Percentiles rank a stretch among this genome's conserved stretches.
Conservation (phyloP, 164 flowering plant genomes). For the Protea cynaroides region DNA sequence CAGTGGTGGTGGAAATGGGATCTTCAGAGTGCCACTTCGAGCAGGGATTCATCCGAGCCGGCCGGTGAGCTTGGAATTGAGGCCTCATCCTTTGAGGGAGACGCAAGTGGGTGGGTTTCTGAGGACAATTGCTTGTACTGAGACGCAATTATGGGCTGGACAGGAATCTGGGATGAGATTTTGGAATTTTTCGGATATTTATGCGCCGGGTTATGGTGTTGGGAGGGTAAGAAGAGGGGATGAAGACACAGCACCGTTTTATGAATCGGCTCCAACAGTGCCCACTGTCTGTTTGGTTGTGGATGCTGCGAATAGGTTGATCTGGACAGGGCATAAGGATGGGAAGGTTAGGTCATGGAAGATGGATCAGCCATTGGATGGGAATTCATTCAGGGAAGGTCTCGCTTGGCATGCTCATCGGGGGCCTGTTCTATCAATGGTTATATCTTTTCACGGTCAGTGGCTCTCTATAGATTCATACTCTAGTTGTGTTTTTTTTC, state of each 20-base stretch:
- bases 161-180: constrained; percentile 65
- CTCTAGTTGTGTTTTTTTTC: too few species aligned
- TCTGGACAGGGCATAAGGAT: constrained; percentile 98
- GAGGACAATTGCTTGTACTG: constrained; percentile 63
- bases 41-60: constrained; percentile 76
- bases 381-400: constrained; percentile 51
- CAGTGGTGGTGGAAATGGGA: constrained; percentile 54
- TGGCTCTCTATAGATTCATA: not conserved
- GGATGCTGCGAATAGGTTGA: constrained; percentile 56
- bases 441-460: constrained; percentile 68
- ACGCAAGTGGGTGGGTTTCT: constrained; percentile 74
- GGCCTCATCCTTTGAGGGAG: constrained; percentile 91
- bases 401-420: constrained; percentile 84
- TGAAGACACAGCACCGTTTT: constrained; percentile 78
- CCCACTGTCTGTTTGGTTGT: constrained; percentile 59
- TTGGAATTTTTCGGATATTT: constrained; percentile 53
- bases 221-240: constrained; percentile 52
- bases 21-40: constrained; percentile 59
- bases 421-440: constrained; percentile 68
- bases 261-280: constrained; percentile 51
- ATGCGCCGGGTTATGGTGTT: constrained; percentile 34
- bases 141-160: constrained; percentile 89
- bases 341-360: constrained; percentile 93
- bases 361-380: constrained; percentile 52
- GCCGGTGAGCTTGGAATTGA: constrained; percentile 72